Conservation (phyloP, 352 stramenopile genomes). For the Globisporangium megalacanthum region DNA sequence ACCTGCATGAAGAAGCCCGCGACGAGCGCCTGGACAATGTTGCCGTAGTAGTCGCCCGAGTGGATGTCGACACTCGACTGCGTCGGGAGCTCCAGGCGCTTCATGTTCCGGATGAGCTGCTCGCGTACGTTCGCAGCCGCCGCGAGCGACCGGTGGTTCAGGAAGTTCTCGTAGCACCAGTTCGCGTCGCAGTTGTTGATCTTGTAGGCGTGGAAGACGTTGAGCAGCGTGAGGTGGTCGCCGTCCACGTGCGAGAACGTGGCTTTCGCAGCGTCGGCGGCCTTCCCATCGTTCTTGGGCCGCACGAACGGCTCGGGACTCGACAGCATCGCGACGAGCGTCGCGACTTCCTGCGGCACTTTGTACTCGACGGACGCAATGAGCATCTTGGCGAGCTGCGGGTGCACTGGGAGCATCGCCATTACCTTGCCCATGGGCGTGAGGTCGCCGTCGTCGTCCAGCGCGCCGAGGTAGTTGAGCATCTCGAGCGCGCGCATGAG, state of each 20-base stretch:
- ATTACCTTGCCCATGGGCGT: constrained; percentile 91
- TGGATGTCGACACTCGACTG: constrained; percentile 74
- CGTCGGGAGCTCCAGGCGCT: constrained; percentile 85
- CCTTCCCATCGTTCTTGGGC: constrained; percentile 94
- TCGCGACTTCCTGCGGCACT: constrained; percentile 96
- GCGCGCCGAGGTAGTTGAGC: constrained; percentile 96
- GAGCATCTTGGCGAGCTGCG: constrained; percentile 97
- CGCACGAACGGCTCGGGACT: constrained; percentile 93
- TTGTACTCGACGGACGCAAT: constrained; percentile 93
- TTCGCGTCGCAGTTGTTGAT: constrained; percentile 85
- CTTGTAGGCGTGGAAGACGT: constrained; percentile 98
- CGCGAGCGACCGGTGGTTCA: constrained; percentile 94
- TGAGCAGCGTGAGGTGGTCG: constrained; percentile 98
- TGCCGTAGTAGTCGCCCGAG: constrained; percentile 87
- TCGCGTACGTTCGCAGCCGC: constrained; percentile 94
- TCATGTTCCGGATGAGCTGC: constrained; percentile 97
- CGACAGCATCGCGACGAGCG: constrained; percentile 97
- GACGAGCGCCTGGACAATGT: constrained; percentile 92
- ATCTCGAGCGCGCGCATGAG: constrained; percentile 98
- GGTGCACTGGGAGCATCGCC: constrained; percentile 96
- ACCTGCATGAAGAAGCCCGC: constrained; percentile 98
- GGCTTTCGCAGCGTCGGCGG: constrained; percentile 95
- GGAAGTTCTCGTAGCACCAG: constrained; percentile 98
- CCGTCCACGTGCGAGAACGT: constrained; percentile 94
- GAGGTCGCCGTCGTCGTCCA: constrained; percentile 97